Evolutionary conservation across 805 yeast species (phyloP), one percentile per base, ranked within the genome.

Genomic region (Candida yuanshanica): DNA sequence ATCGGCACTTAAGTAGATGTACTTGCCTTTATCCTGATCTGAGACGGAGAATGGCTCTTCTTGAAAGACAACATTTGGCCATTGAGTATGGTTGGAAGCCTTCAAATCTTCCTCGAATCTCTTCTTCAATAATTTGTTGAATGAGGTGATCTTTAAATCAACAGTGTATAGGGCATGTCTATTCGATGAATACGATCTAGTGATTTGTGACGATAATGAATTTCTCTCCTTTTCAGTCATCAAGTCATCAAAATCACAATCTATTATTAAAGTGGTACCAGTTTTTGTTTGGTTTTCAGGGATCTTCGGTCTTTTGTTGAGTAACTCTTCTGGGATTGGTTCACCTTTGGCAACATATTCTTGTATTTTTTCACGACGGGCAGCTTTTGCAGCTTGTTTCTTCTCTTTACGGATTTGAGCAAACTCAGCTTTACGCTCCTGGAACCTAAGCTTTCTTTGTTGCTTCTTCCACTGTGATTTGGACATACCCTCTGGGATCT

Each of bases 231-330:
- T 81, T 16, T 80, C 85, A 27, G 73, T 76, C 99, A 93, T 93
- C 53, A 84, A 56, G 35, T 85, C 93, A 56, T 93, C 98, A 60
- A 91, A 91, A 13, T 75, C 84, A 63, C 99, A 91, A 62, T 91
- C 99, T 48, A 90, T 56, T n/a, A 90, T 65, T 21, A 90, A 68
- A 6, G 59, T 64, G 7, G 79, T 70, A 0, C 74, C 77, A 2
- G 79, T 68, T 11, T 62, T 62, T 2, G 47, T 51, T 54, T 81
- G 89, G 12, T 67, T 64, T 18, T 63, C 49, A 39, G 64, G 64
- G 5, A 51, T 50, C 39, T 50, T 54, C 20, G 41, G 69, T n/a
- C 69, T 65, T 29, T 58, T 62, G 34, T 62, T 59, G 23, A 68
- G 53, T 35, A 67, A 49, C 18, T 70, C 65, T 35, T 61, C 68